Conservation (phyloP, 768 basidiomycete species). For the Strobilomyces echinocephalus region DNA sequence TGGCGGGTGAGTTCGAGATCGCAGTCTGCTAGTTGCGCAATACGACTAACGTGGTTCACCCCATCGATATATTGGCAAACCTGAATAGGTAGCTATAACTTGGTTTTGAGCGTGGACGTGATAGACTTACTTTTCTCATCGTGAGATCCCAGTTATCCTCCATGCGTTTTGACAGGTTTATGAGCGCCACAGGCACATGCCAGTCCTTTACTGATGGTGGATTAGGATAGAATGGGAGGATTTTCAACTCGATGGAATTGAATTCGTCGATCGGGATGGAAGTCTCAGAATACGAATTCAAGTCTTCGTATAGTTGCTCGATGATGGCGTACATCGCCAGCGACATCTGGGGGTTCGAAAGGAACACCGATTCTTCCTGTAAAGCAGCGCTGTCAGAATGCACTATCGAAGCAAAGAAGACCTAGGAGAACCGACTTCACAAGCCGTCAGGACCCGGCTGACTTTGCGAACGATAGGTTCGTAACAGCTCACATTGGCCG, state of each 20-base stretch:
- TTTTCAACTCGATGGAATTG: conserved; percentile 93
- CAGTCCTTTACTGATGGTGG: conserved; percentile 87
- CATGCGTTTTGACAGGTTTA: conserved; percentile 72
- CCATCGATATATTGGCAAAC: conserved; percentile 84
- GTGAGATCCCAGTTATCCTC: conserved; percentile 97
- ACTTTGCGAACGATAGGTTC: conserved; percentile 95
- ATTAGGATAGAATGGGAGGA: conserved; percentile 96
- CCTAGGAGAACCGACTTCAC: conserved; percentile 62
- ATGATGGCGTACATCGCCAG: conserved; percentile 74
- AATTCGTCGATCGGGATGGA: conserved; percentile 87
- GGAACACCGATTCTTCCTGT: conserved; percentile 84
- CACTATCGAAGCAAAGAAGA: neutral
- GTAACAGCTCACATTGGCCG: conserved; percentile 90
- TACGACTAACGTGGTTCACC: conserved; percentile 83
- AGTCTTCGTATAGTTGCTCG: conserved; percentile 94
- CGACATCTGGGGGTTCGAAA: conserved; percentile 69
- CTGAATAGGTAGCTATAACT: conserved; percentile 21
- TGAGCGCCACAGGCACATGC: conserved; percentile 90
- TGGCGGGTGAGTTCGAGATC: conserved; percentile 77
- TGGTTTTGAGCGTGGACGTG: neutral
- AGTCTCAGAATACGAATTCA: conserved; percentile 97
- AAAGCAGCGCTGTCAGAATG: conserved; percentile 3
- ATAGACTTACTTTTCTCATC: conserved; percentile 66
- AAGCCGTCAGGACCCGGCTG: conserved; percentile 78
- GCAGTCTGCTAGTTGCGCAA: conserved; percentile 88